Evolutionary conservation across 495 filamentous ascomycete genomes (phyloP).

Genomic region (Terfezia boudieri): DNA sequence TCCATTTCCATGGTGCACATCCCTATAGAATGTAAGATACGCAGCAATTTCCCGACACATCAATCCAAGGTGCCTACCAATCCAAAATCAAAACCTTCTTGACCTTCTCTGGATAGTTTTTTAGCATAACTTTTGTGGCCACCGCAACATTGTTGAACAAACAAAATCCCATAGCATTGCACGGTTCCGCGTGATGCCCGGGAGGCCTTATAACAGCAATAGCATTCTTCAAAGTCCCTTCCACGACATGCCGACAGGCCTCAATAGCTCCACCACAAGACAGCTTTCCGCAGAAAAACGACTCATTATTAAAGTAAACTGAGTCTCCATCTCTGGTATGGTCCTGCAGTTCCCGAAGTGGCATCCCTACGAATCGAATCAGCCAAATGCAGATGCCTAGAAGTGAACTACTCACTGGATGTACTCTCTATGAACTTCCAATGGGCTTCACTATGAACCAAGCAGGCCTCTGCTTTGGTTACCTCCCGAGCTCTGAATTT

Average conservation of each 20-base stretch:
- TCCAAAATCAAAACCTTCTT: constrained; percentile 83
- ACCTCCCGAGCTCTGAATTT: constrained; percentile 44
- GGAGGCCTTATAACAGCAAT: constrained; percentile 89
- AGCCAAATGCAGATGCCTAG: constrained; percentile 3
- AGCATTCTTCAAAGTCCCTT: constrained; percentile 65
- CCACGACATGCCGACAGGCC: constrained; percentile 64
- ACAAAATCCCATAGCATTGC: constrained; percentile 79
- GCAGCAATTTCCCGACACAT: background rate
- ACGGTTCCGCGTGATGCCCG: constrained; percentile 78
- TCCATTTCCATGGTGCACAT: constrained; percentile 56
- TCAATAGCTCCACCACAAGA: constrained; percentile 93
- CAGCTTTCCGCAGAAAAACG: constrained; percentile 55
- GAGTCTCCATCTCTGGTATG: constrained; percentile 44
- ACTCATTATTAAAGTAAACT: constrained; percentile 68
- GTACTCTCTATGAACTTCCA: constrained; percentile 53
- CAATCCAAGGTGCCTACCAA: constrained; percentile 41
- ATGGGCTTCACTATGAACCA: constrained; percentile 53
- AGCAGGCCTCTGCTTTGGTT: constrained; percentile 48
- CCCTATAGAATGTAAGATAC: background rate
- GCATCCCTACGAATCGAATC: constrained; percentile 21
- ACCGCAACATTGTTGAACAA: constrained; percentile 94
- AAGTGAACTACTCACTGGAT: constrained; percentile 16
- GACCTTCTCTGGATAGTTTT: constrained; percentile 48
- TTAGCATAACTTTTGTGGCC: constrained; percentile 61
- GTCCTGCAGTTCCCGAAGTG: constrained; percentile 38